Base-by-base conservation (phyloP, 768 basidiomycete species). In the Candolleomyces aberdarensis region DNA sequence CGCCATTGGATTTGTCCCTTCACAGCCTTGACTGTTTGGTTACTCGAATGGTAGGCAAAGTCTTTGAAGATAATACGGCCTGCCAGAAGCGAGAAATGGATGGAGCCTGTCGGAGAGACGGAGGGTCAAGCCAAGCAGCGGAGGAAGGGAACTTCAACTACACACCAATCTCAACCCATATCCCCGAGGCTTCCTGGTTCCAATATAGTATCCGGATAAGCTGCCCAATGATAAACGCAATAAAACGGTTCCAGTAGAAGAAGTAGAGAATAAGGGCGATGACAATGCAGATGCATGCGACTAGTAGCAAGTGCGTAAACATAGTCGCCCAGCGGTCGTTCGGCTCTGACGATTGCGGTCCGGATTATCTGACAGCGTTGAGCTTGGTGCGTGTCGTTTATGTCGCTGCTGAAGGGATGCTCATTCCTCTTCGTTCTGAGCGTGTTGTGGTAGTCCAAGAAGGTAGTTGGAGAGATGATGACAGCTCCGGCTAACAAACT, bases 31-130 rank as follows among this genome's bases (percentile, higher is more conserved):
- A 96, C 80, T 19, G 91, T 92, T 72, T 97, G 91, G 73, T 96
- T 98, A 70, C 92, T 90, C 1, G 94, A 96, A 72, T 96, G 86
- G 71, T 98, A 98, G 17, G 83, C 79, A 36, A 97, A 71, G 70
- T 98, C 92, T 76, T 92, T 94, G 66, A 98, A 80, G 20, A 96
- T 82, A 55, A 98, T 86, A 63, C 95, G 79, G 36, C 96, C 96
- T 1, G 91, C 86, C 43, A 98, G 75, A 10, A 94, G 76, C 2
- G 96, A 96, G 72, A 98, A 85, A 69, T 98, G 95, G 22, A 96
- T 82, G n/a, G 94, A 92, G 20, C 93, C 94, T 95, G 43, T 31
- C 6, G 36, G 36, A 36, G 36, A 36, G 6, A 36, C 36, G 6
- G 8, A 7, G 53, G 17, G 41, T 44, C 31, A 20, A 32, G 15